Percentiles rank a stretch among this genome's conserved stretches.
These are phyloP conservation scores for Alternaria novae-zelandiae DNA, from an alignment of 2,329 filamentous ascomycete genomes.

Conservation along the genomic window DNA sequence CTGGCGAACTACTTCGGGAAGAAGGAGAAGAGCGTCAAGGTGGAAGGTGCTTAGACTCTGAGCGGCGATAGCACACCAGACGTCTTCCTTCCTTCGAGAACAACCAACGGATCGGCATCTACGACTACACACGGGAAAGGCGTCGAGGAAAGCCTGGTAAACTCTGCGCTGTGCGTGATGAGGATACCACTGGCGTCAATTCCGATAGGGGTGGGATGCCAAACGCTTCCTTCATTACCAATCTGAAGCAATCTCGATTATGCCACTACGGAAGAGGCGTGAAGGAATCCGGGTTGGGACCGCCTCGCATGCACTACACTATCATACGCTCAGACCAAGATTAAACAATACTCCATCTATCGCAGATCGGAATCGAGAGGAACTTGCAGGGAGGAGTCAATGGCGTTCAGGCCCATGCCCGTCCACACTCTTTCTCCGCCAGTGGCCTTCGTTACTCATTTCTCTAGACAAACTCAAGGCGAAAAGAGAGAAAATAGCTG, in stretches of 20 bases:
- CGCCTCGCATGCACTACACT: background rate
- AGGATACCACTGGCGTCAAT: background rate
- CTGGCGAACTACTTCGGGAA: conserved; percentile 42
- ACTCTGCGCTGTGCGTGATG: background rate
- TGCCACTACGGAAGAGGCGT: conserved; percentile 8
- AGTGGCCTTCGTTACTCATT: background rate
- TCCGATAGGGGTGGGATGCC: background rate
- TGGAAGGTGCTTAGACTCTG: background rate
- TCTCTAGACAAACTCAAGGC: background rate
- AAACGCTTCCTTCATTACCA: background rate
- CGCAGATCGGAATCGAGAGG: background rate
- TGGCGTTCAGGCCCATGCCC: conserved; percentile 2
- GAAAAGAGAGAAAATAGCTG: background rate
- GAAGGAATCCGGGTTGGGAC: conserved; percentile 3
- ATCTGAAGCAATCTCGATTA: background rate
- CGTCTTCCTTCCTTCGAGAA: background rate
- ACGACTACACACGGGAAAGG: background rate
- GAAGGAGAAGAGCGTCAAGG: conserved; percentile 3
- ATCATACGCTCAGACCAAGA: background rate
- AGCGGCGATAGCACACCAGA: background rate
- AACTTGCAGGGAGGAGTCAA: background rate
- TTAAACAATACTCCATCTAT: conserved; percentile 13
- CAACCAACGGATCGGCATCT: background rate
- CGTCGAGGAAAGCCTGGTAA: background rate
- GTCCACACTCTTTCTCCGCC: no score